A percentile compares a stretch with the other conserved stretches of the same genome.
Conservation (phyloP, 768 basidiomycete species). For the Coprinopsis strossmayeri region DNA sequence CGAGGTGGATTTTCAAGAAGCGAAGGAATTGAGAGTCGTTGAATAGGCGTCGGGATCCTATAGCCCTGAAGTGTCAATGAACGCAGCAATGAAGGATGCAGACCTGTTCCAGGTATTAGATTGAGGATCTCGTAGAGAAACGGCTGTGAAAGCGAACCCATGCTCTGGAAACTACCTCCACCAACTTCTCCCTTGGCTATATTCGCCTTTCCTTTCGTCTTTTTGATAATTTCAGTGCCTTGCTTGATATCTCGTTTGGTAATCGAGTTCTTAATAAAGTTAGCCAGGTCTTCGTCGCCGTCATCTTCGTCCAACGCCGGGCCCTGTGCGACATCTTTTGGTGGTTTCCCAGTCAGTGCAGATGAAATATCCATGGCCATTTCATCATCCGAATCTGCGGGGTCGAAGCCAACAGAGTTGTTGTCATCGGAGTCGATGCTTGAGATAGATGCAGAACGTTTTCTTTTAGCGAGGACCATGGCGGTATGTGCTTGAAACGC, state of each 20-base stretch:
- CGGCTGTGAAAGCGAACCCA: slow-evolving; percentile 55
- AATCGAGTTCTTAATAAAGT: slow-evolving; percentile 65
- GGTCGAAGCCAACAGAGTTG: background rate
- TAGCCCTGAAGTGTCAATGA: slow-evolving; percentile 90
- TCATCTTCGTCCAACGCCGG: slow-evolving; percentile 23
- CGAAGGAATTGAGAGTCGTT: slow-evolving; percentile 82
- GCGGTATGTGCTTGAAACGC: background rate
- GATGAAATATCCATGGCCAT: slow-evolving; percentile 53
- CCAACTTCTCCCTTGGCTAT: slow-evolving; percentile 73
- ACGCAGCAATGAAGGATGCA: slow-evolving; percentile 77
- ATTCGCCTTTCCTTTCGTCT: slow-evolving; percentile 66
- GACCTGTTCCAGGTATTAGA: slow-evolving; percentile 39
- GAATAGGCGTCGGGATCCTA: slow-evolving; percentile 93
- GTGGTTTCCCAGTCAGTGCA: slow-evolving; percentile 43
- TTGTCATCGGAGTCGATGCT: slow-evolving; percentile 7
- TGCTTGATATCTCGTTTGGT: slow-evolving; percentile 65
- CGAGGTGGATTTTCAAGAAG: slow-evolving; percentile 79
- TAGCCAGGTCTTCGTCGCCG: slow-evolving; percentile 54
- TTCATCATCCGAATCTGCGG: slow-evolving; percentile 23
- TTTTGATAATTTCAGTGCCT: slow-evolving; percentile 73
- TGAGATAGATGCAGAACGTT: slow-evolving; percentile 4
- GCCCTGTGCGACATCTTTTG: slow-evolving; percentile 21
- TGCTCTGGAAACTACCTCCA: slow-evolving; percentile 93
- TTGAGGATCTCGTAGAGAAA: background rate
- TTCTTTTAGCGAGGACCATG: slow-evolving; percentile 12